Base-by-base conservation (phyloP, 2,329 filamentous ascomycete species). In the Nemania serpens region DNA sequence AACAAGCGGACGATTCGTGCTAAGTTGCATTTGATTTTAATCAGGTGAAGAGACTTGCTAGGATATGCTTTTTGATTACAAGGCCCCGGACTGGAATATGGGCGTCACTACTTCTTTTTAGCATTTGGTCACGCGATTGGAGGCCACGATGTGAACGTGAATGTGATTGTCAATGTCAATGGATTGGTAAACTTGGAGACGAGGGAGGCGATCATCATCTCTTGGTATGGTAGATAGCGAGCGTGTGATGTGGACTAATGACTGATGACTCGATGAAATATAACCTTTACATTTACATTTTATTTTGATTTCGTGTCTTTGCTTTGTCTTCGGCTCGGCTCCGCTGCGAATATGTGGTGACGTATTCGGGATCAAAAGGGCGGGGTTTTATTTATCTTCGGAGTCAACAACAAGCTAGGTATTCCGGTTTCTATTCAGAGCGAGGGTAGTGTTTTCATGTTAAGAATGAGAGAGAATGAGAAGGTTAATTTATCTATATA, bases 231-330 rank as follows among this genome's bases (percentile, higher is more conserved):
- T 42, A 63, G 61, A 63, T 53, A 42, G 48, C 29, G 42, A 33
- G 42, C 25, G 7, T 29, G 25, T n/a, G 52, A 18, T 54, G 15
- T 18, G 46, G 33, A 45, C 10, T 63, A 42, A 63, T 57, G 61
- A 63, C 33, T 63, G 48, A 63, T 57, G 61, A 63, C 52, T 63
- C 48, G 34, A 63, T 51, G 61, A 55, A 49, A 46, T 29, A 20
- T 20, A 29, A 29, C 25, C 7, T 29, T 29, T 29, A 4, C 25
- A 29, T 4, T 29, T 29, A 3, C 25, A n/a, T n/a, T 7, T 7
- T 7, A 29, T 29, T 29, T 29, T 29, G n/a, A n/a, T n/a, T 29
- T 7, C 25, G 25, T 29, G 7, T 3, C 25, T 4, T 7, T 29
- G 25, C 25, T 29, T 29, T 29, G 25, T 29, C 4, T 29, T 29